Percentiles rank a stretch among this genome's conserved stretches.
These are phyloP conservation scores for Aquilaria malaccensis DNA, from an alignment of 345 rosid genomes.

Conservation along the genomic window DNA sequence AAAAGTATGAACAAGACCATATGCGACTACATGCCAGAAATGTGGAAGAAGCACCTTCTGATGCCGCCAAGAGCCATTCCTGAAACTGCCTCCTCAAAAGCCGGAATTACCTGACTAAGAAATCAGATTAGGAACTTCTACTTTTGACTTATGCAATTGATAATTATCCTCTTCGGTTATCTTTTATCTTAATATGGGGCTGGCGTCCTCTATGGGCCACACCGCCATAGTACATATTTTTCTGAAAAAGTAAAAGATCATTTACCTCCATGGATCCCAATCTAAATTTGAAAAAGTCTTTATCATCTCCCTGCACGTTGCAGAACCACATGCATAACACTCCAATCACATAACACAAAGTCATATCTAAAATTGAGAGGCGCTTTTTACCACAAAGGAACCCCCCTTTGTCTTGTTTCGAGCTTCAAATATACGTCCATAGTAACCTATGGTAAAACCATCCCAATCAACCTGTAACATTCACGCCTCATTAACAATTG, in stretches of 20 bases:
- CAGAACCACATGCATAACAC: conserved; percentile 10
- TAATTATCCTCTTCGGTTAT: background rate
- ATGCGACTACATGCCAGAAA: background rate
- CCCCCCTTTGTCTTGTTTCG: conserved; percentile 97
- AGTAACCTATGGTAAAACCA: conserved; percentile 94
- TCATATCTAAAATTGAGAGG: background rate
- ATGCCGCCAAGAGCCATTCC: conserved; percentile 89
- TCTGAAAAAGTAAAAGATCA: conserved; percentile 4
- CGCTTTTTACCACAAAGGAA: conserved; percentile 67
- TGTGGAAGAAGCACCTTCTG: conserved; percentile 57
- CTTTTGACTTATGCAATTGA: background rate
- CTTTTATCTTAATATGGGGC: background rate
- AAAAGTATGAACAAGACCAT: background rate
- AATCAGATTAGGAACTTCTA: background rate
- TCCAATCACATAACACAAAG: background rate
- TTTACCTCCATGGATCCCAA: conserved; percentile 69
- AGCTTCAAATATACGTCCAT: conserved; percentile 99
- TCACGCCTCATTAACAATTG: conserved; percentile 7
- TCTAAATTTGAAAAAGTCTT: conserved; percentile 76
- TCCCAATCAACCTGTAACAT: conserved; percentile 87
- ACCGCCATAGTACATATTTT: background rate
- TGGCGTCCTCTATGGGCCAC: background rate
- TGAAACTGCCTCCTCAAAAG: conserved; percentile 87
- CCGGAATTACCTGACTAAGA: conserved; percentile 74
- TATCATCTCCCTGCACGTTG: conserved; percentile 71